Conservation (phyloP, 2,329 filamentous ascomycete genomes). For the Verticillium alfalfae region DNA sequence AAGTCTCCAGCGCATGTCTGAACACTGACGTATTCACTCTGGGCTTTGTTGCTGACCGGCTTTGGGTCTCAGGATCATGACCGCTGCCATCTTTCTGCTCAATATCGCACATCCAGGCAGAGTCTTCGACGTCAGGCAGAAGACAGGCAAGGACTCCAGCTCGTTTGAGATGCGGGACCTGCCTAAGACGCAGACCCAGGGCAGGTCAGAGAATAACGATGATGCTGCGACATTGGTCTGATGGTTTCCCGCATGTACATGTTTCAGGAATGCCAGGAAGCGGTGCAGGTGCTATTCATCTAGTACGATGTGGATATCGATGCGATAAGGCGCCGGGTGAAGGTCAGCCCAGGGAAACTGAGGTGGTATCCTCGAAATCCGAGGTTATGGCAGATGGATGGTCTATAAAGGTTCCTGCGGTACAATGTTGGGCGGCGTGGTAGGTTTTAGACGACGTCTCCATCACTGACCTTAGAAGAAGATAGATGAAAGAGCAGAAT, state of each 20-base stretch:
- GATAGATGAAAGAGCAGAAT: too few species aligned
- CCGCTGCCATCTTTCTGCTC: neutral
- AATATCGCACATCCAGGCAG: neutral
- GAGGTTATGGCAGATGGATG: too few species aligned
- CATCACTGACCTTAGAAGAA: too few species aligned
- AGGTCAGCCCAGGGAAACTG: too few species aligned
- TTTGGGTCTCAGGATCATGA: neutral
- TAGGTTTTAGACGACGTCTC: too few species aligned
- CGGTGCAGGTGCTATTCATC: too few species aligned
- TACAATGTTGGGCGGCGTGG: too few species aligned
- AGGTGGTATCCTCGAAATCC: too few species aligned
- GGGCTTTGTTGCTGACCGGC: neutral
- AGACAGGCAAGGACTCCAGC: neutral
- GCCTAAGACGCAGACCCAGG: neutral
- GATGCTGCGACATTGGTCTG: neutral
- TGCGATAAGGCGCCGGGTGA: too few species aligned
- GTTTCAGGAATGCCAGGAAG: too few species aligned
- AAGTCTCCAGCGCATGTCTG: conserved; percentile 1
- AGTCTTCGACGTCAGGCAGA: neutral
- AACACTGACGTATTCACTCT: neutral
- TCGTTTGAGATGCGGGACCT: neutral
- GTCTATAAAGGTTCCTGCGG: too few species aligned
- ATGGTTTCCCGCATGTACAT: neutral
- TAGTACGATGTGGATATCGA: too few species aligned
- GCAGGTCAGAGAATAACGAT: neutral